A percentile compares a stretch with the other conserved stretches of the same genome.
Conservation (phyloP, 805 yeast genomes). For the Wickerhamomyces bisporus region DNA sequence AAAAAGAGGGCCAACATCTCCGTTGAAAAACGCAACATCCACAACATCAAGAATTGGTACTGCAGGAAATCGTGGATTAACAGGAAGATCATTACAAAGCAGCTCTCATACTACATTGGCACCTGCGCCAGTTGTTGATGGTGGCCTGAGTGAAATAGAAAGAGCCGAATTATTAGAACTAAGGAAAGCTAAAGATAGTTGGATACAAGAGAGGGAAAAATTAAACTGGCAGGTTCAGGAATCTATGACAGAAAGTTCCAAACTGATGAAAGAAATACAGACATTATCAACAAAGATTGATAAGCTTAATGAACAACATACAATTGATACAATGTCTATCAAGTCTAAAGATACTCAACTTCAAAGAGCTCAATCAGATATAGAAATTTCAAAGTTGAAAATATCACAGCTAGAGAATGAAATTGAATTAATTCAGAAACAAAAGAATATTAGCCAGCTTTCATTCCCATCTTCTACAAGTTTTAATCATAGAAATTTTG, state of each 20-base stretch:
- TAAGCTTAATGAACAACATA: slow-evolving; percentile 43
- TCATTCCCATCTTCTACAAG: slow-evolving; percentile 5
- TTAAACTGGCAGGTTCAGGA: slow-evolving; percentile 24
- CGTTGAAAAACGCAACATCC: slow-evolving; percentile 40
- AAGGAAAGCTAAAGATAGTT: slow-evolving; percentile 44
- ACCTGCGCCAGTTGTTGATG: neutral
- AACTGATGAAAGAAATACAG: slow-evolving; percentile 24
- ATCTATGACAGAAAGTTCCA: slow-evolving; percentile 24
- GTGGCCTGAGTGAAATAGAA: slow-evolving; percentile 15
- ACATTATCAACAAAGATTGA: slow-evolving; percentile 27
- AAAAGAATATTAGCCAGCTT: slow-evolving; percentile 10
- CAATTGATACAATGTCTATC: slow-evolving; percentile 42
- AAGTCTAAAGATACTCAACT: slow-evolving; percentile 71
- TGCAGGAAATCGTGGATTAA: slow-evolving; percentile 27
- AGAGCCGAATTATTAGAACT: slow-evolving; percentile 45
- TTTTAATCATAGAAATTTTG: slow-evolving; percentile 1
- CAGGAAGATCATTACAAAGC: slow-evolving; percentile 37
- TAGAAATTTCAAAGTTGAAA: slow-evolving; percentile 51
- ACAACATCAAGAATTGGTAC: slow-evolving; percentile 22
- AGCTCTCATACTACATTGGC: slow-evolving; percentile 20
- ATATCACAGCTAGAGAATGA: slow-evolving; percentile 50
- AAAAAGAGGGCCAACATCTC: slow-evolving; percentile 68
- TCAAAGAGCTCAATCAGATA: slow-evolving; percentile 52
- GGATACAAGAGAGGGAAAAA: slow-evolving; percentile 28
- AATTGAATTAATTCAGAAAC: slow-evolving; percentile 31